phyloP scores from a whole-genome alignment of 1,139 yeast species.

The Yarrowia galli region DNA sequence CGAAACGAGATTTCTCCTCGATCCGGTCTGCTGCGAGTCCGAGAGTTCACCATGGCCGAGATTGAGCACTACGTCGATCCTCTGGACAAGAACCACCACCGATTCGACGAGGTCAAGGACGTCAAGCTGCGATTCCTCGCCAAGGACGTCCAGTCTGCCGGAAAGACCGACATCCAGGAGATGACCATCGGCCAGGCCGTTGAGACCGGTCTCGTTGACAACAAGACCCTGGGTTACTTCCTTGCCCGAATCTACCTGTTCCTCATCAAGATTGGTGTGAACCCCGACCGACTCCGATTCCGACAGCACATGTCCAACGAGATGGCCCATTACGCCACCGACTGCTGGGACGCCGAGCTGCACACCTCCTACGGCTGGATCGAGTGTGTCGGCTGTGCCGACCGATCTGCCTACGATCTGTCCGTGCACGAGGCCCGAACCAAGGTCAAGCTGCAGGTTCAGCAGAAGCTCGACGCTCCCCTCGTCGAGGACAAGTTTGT shows the following conservation, averaged over 20 bases:
- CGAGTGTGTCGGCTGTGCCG: slow-evolving; percentile 99
- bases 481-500: slow-evolving; percentile 81
- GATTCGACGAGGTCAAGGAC: slow-evolving; percentile 78
- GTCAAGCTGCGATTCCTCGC: slow-evolving; percentile 80
- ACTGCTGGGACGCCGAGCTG: slow-evolving; percentile 99
- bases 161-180: slow-evolving; percentile 71
- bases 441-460: slow-evolving; percentile 91
- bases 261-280: slow-evolving; percentile 88
- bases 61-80: slow-evolving; percentile 99
- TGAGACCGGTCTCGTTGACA: slow-evolving; percentile 83
- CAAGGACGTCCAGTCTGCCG: slow-evolving; percentile 84
- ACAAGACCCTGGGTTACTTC: slow-evolving; percentile 96
- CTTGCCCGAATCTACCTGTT: slow-evolving; percentile 90
- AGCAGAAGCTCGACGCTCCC: slow-evolving; percentile 88
- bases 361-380: slow-evolving; percentile 98
- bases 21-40: slow-evolving; percentile 94
- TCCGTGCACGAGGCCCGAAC: slow-evolving; percentile 95
- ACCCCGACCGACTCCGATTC: slow-evolving; percentile 82
- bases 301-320: slow-evolving; percentile 99
- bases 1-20: slow-evolving; percentile 99
- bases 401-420: slow-evolving; percentile 97
- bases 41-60: slow-evolving; percentile 99
- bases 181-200: slow-evolving; percentile 92
- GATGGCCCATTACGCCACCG: slow-evolving; percentile 99
- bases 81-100: slow-evolving; percentile 77